Conservation (phyloP, 345 rosid species). For the Viola odorata region DNA sequence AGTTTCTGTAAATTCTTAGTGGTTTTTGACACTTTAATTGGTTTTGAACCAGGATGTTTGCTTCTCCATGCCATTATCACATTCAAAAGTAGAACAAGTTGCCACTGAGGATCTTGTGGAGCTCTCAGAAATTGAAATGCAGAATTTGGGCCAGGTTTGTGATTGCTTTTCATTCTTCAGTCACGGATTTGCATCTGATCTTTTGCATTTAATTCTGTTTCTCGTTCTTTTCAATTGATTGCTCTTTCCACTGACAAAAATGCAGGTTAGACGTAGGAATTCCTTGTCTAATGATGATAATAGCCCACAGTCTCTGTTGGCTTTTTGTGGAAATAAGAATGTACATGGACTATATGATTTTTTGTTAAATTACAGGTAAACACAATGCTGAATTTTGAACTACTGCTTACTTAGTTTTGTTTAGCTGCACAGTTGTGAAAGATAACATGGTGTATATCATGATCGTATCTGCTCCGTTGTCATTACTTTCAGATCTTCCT, state of each 20-base stretch:
- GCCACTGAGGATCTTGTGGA: conserved; percentile 79
- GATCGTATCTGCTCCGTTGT: conserved; percentile 9
- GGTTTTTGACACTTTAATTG: background rate
- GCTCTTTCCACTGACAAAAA: conserved; percentile 21
- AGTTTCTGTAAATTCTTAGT: background rate
- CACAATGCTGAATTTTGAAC: background rate
- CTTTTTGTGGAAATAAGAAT: conserved; percentile 51
- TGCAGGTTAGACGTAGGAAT: conserved; percentile 60
- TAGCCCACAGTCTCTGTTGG: conserved; percentile 79
- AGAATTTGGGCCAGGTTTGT: conserved; percentile 90
- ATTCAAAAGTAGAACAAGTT: conserved; percentile 68
- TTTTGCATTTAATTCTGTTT: background rate
- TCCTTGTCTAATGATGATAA: conserved; percentile 64
- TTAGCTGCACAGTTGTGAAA: background rate
- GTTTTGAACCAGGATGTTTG: conserved; percentile 53
- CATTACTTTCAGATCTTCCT: conserved; percentile 51
- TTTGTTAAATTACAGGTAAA: conserved; percentile 80
- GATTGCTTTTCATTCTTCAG: conserved; percentile 16
- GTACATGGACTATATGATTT: conserved; percentile 82
- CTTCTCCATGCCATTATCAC: conserved; percentile 94
- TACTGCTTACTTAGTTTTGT: background rate
- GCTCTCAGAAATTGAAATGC: conserved; percentile 91
- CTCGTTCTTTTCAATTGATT: conserved; percentile 4
- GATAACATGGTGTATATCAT: background rate
- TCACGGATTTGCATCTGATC: background rate